Base-by-base conservation (phyloP, 169 alveolate species). In the Pseudocohnilembus persalinus region DNA sequence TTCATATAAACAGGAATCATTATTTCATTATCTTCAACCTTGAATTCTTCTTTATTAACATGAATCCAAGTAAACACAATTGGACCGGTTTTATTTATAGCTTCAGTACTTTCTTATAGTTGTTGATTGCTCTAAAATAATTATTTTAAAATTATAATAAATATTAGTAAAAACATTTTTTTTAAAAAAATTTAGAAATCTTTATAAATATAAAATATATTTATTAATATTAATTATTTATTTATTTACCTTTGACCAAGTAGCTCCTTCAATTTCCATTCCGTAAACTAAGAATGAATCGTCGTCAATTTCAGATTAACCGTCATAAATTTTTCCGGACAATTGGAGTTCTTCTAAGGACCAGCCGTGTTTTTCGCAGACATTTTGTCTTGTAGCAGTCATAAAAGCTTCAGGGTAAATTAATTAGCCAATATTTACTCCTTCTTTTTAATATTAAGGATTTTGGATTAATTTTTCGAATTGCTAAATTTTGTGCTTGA, bases 361-460 rank as follows among this genome's bases (percentile, higher is more conserved):
- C 91, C 96, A 94, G 80, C 82, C 87, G 81, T 93, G 84, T 72
- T 92, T 94, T 78, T 94, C 83, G 31, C 97, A 97, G 29, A 93
- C 96, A 84, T 92, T 78, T 85, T 97, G 96, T 89, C 98, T 91
- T 4, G 97, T 96, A 26, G 99, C 99, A 31, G 98, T 95, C 68
- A 97, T 79, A 89, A 92, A 95, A 0, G 99, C 99, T 87, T 96
- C 97, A 27, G 99, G 99, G 94, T 94, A 97, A 64, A 96, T 88
- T 29, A 96, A 77, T 64, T 98, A 97, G 32, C 99, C 99, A 76
- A 97, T 76, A 98, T 98, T 95, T 0, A 97, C 92, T 30, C 94
- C 87, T 26, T 85, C 90, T 86, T 85, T 84, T 0, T 95, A 94
- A 74, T 84, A 93, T 73, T 93, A 89, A 20, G 81, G 74, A 27